phyloP scores from a whole-genome alignment of 2,329 filamentous ascomycete species.

The Diaporthe sp. region DNA sequence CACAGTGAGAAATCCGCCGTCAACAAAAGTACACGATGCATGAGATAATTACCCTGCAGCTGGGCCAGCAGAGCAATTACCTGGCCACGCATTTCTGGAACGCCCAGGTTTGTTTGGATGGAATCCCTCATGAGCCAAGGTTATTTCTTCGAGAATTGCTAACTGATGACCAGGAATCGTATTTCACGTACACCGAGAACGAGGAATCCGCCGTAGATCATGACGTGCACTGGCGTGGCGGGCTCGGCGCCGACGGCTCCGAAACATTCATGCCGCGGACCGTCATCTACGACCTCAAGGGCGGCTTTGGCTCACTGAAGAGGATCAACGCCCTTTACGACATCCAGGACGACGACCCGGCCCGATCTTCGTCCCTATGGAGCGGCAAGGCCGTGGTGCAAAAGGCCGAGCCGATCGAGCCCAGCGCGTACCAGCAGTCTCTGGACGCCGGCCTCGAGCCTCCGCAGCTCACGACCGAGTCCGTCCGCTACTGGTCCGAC shows the following conservation, averaged over 20 bases:
- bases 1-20: too few species aligned
- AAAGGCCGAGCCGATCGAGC: slow-evolving; percentile 72
- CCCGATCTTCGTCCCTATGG: slow-evolving; percentile 51
- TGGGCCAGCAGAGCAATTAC: slow-evolving; percentile 94
- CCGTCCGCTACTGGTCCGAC: slow-evolving; percentile 96
- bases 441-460: slow-evolving; percentile 77
- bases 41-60: slow-evolving; percentile 93
- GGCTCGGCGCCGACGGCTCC: slow-evolving; percentile 81
- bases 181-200: slow-evolving; percentile 86
- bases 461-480: slow-evolving; percentile 72
- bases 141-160: background rate
- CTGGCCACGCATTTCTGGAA: slow-evolving; percentile 98
- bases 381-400: slow-evolving; percentile 74
- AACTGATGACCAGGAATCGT: slow-evolving; percentile 77
- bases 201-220: slow-evolving; percentile 79
- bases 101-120: slow-evolving; percentile 80
- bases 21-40: slow-evolving; percentile 71
- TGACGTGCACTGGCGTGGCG: slow-evolving; percentile 88
- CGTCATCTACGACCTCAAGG: slow-evolving; percentile 94
- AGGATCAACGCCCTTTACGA: slow-evolving; percentile 93
- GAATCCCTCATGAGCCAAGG: background rate
- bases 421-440: slow-evolving; percentile 81
- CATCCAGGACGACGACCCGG: slow-evolving; percentile 46
- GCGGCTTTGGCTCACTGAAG: slow-evolving; percentile 87
- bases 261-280: slow-evolving; percentile 95